Evolutionary conservation across 495 filamentous ascomycete genomes (phyloP), one percentile per base, ranked within the genome.

Genomic region (Pyronema omphalodes): DNA sequence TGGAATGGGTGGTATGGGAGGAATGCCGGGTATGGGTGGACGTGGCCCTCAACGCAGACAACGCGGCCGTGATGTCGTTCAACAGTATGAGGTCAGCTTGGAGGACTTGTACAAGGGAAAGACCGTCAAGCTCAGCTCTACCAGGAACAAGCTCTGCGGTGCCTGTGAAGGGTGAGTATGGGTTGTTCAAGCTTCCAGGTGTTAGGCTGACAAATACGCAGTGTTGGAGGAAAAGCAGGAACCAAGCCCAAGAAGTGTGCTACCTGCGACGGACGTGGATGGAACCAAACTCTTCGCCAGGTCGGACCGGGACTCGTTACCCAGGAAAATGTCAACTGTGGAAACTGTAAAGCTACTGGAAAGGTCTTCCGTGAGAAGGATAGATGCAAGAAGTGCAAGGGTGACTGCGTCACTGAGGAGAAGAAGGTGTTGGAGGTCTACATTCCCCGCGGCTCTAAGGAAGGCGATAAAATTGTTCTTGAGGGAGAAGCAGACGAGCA

Each of bases 91-190:
- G 63, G 83, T 94, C 54, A 84, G 76, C 9, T 69, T 98, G 53
- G 91, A 95, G 65, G 89, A 96, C 61, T 73, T 96, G 19, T 98
- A 94, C 71, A 95, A 94, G 74, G 91, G 91, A 58, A 95, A 96
- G 76, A 94, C 91, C 1, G 88, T 91, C 58, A 89, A 89, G 68
- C 93, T 98, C 68, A 78, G 84, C 19, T 88, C 83, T 66, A 88
- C 82, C 60, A 94, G 95, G 73, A 89, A 94, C 58, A 75, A 94
- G 55, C 74, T 94, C 54, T 98, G 91, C 69, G 72, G 73, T 53
- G 72, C 76, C 58, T 98, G 91, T 73, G 86, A 89, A 64, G 91
- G 91, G 62, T 65, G 46, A 37, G 50, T 34, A 2, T 29, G 23
- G 23, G 23, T 29, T 29, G 15, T 45, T 14, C 3, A 44, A 23